Evolutionary conservation across 345 rosid species (phyloP), one percentile per base, ranked within the genome.

Genomic region (Xanthoceras sorbifolium): DNA sequence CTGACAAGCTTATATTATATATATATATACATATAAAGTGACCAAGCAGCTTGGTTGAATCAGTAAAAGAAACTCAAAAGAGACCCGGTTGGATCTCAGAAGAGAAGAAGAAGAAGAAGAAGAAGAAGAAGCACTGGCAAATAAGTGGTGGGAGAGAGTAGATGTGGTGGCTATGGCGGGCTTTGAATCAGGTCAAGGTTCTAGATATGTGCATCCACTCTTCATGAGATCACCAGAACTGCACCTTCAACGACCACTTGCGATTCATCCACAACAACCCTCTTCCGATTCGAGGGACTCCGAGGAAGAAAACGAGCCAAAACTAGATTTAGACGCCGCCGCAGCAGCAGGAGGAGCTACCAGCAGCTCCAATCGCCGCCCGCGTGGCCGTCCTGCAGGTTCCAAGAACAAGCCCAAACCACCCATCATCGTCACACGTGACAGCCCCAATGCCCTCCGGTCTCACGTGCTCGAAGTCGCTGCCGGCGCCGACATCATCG

Each of bases 371-470:
- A 80, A 73, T 12, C 91, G 90, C 73, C 91, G 97, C 26, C 97
- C 93, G 14, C 87, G 97, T 38, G 97, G 97, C 48, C 90, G 97
- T 36, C 97, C 97, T 22, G 75, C 97, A 0, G 97, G 97, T 55
- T 92, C 97, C 63, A 92, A 89, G 85, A 90, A 90, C 89, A 90
- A 89, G 63, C 83, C 91, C 0, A 92, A 85, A 76, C 92, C 97
- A 1, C 97, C 97, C 10, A 87, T 92, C 69, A 83, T 92, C 23
- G 90, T 92, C 50, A 86, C 92, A 0, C 79, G 97, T 1, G 97
- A 92, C 80, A 88, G 88, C 69, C 97, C 94, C 46, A 90, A 88
- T 76, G 87, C 94, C 20, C 97, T 92, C 82, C 86, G 89, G 74
- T 90, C 93, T 50, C 97, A 92, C 67, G 86, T 92, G 48, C 90